Evolutionary conservation across 805 yeast genomes (phyloP).

Genomic region (Vanderwaltozyma yarrowii): DNA sequence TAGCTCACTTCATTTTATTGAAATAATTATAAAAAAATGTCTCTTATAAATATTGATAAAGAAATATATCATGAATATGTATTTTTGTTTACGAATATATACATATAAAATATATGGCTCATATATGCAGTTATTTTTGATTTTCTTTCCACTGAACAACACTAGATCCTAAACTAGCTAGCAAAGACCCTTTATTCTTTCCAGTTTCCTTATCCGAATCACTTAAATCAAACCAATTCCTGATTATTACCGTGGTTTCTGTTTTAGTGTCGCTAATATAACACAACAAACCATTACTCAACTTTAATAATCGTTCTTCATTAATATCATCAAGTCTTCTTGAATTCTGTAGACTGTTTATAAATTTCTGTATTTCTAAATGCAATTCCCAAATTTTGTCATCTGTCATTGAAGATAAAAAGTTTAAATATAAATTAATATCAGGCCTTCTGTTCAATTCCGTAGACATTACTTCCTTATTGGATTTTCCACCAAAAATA

Average conservation of each 20-base stretch:
- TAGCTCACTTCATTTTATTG: too few relatives aligned
- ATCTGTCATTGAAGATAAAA: conserved; percentile 14
- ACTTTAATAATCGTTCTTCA: conserved; percentile 23
- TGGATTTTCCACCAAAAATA: conserved; percentile 3
- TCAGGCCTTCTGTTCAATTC: neutral
- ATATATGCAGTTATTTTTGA: neutral
- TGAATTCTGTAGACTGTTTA: conserved; percentile 11
- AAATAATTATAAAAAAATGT: too few relatives aligned
- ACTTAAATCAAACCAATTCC: conserved; percentile 23
- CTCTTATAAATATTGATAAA: too few relatives aligned
- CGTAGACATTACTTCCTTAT: neutral
- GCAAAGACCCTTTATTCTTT: conserved; percentile 4
- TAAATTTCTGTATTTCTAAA: conserved; percentile 13
- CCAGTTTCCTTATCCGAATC: conserved; percentile 1
- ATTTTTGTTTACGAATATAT: neutral
- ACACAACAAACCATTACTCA: conserved; percentile 27
- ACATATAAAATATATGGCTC: neutral
- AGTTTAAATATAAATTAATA: conserved; percentile 6
- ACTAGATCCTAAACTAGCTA: conserved; percentile 16
- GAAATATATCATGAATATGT: neutral
- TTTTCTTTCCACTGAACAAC: conserved; percentile 5
- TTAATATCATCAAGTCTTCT: conserved; percentile 6
- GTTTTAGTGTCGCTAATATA: conserved; percentile 16
- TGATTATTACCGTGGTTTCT: conserved; percentile 14
- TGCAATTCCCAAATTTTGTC: conserved; percentile 21